Evolutionary conservation across 805 yeast genomes (phyloP).

Genomic region (Maudiozyma barnettii): DNA sequence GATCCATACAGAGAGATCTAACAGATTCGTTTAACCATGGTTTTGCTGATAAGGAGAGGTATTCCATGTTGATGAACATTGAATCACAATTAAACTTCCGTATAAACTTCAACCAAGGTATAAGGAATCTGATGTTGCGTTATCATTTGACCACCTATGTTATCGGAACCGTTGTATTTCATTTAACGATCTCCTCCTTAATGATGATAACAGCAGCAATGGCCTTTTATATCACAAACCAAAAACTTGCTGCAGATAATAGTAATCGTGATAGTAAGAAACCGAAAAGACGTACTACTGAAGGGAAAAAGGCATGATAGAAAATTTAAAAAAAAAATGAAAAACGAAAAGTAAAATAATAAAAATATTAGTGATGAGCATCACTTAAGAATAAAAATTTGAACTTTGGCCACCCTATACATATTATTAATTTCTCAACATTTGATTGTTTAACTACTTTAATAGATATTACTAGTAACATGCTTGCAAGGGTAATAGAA

Average conservation of each 20-base stretch:
- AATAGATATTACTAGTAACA: background rate
- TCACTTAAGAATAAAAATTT: too few relatives aligned
- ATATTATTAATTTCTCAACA: too few relatives aligned
- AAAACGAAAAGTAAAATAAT: background rate
- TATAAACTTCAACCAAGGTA: constrained; percentile 21
- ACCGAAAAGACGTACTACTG: background rate
- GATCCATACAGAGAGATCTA: background rate
- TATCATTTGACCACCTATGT: constrained; percentile 17
- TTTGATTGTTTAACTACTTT: too few relatives aligned
- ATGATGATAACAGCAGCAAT: constrained; percentile 13
- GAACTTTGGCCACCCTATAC: too few relatives aligned
- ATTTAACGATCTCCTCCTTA: constrained; percentile 9
- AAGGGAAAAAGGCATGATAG: background rate
- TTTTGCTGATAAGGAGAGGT: background rate
- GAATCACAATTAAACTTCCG: constrained; percentile 17
- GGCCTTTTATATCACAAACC: constrained; percentile 8
- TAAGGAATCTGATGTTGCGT: constrained; percentile 25
- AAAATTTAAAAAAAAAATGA: background rate
- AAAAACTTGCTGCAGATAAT: background rate
- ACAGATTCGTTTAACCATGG: background rate
- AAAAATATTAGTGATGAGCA: background rate
- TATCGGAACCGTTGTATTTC: constrained; percentile 17
- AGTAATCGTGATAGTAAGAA: background rate
- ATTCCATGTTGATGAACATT: constrained; percentile 9
- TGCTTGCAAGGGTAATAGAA: background rate